Conservation (phyloP, 164 flowering plant species). For the Brasenia schreberi region DNA sequence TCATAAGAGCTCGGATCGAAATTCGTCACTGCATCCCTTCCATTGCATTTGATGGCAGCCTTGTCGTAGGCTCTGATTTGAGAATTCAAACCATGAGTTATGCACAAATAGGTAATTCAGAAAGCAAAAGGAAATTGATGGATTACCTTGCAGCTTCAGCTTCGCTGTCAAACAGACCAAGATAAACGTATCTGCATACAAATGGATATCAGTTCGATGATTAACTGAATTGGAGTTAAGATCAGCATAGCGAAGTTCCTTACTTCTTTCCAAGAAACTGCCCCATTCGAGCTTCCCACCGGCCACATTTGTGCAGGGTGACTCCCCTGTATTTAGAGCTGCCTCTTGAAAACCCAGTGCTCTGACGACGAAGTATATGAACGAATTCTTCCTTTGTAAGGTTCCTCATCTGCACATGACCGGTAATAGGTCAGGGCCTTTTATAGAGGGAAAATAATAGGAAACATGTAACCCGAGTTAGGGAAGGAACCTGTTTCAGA, state of each 20-base stretch:
- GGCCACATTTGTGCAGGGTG: conserved; percentile 69
- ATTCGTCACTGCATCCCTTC: conserved; percentile 89
- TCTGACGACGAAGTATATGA: conserved; percentile 74
- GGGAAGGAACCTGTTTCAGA: conserved; percentile 38
- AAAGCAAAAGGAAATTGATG: background rate
- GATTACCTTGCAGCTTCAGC: conserved; percentile 90
- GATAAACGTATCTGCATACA: conserved; percentile 90
- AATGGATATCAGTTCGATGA: background rate
- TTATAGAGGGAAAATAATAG: background rate
- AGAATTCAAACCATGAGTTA: background rate
- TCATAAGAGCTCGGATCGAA: conserved; percentile 70
- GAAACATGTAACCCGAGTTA: conserved; percentile 1
- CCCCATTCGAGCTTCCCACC: conserved; percentile 93
- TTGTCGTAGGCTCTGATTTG: conserved; percentile 88
- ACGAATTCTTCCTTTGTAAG: conserved; percentile 83
- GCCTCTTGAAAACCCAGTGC: conserved; percentile 75
- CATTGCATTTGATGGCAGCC: conserved; percentile 87
- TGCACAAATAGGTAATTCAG: background rate
- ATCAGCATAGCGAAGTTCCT: conserved; percentile 11
- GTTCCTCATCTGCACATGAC: conserved; percentile 42
- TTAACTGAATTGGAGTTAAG: background rate
- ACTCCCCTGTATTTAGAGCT: conserved; percentile 76
- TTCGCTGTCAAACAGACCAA: conserved; percentile 92
- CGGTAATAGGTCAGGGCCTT: background rate
- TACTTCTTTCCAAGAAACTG: conserved; percentile 86